Evolutionary conservation across 345 rosid species (phyloP).

Genomic region (Euphorbia peplus): DNA sequence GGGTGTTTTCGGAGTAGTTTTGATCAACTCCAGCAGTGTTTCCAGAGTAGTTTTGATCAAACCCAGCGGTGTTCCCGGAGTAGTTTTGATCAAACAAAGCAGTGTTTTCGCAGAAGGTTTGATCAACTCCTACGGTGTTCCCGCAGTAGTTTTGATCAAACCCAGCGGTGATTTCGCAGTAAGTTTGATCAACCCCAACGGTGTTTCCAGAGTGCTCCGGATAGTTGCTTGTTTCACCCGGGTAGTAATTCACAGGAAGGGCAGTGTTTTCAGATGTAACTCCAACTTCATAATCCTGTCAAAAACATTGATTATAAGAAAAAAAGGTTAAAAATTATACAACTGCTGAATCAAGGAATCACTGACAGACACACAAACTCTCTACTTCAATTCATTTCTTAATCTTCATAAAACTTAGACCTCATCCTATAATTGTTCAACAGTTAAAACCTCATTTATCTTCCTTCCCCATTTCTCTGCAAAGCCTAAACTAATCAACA

Average conservation of each 20-base stretch:
- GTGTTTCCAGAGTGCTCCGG: slow-evolving; percentile 35
- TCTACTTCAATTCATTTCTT: neutral
- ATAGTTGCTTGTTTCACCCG: slow-evolving; percentile 57
- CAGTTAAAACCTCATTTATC: neutral
- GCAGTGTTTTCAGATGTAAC: slow-evolving; percentile 41
- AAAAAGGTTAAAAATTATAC: neutral
- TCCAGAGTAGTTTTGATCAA: too few species aligned
- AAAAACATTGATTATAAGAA: neutral
- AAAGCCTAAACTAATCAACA: neutral
- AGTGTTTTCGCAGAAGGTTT: too few species aligned
- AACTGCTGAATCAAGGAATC: neutral
- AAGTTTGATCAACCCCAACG: slow-evolving; percentile 46
- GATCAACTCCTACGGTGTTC: too few species aligned
- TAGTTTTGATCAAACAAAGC: too few species aligned
- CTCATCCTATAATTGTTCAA: neutral
- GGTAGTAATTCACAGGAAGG: slow-evolving; percentile 39
- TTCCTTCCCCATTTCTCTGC: neutral
- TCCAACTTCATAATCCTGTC: slow-evolving; percentile 40
- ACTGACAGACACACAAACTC: neutral
- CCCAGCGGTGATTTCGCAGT: too few species aligned
- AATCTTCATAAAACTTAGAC: neutral
- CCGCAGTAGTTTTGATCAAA: too few species aligned
- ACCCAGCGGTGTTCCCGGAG: slow-evolving; percentile 34
- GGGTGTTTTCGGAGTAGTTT: slow-evolving; percentile 33
- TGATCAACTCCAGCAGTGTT: too few species aligned